Conservation (phyloP, 2,329 filamentous ascomycete species). For the Ophiosphaerella narmari region DNA sequence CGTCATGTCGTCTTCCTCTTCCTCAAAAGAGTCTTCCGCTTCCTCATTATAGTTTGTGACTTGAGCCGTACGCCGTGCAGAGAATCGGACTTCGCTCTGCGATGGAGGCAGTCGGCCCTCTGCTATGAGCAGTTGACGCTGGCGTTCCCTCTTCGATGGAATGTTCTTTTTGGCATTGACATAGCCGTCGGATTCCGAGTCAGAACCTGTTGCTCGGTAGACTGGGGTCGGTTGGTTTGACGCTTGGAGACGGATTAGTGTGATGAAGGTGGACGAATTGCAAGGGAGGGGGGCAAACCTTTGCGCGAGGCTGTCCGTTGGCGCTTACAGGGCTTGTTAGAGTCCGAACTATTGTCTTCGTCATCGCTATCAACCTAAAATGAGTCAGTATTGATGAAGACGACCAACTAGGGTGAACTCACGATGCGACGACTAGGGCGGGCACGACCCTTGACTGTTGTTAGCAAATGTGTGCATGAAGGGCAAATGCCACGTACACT, state of each 20-base stretch:
- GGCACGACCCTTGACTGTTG: slow-evolving; percentile 58
- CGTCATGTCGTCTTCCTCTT: slow-evolving; percentile 65
- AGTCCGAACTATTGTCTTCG: slow-evolving; percentile 74
- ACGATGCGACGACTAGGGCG: slow-evolving; percentile 66
- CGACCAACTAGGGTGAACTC: slow-evolving; percentile 38
- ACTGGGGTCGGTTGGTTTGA: slow-evolving; percentile 55
- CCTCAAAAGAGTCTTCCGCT: slow-evolving; percentile 61
- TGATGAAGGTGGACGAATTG: slow-evolving; percentile 13
- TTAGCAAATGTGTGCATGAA: slow-evolving; percentile 35
- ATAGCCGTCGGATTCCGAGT: slow-evolving; percentile 68
- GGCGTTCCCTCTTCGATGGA: slow-evolving; percentile 73
- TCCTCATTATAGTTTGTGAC: slow-evolving; percentile 72
- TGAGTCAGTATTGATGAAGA: slow-evolving; percentile 19
- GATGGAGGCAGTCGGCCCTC: slow-evolving; percentile 65
- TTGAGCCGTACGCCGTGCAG: slow-evolving; percentile 80
- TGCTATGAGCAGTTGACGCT: slow-evolving; percentile 69
- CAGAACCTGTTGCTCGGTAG: slow-evolving; percentile 65
- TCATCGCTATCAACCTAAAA: slow-evolving; percentile 63
- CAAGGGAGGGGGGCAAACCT: slow-evolving; percentile 55
- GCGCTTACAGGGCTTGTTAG: slow-evolving; percentile 63
- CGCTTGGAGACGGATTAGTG: slow-evolving; percentile 59
- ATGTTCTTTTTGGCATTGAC: slow-evolving; percentile 72
- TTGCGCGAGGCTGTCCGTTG: slow-evolving; percentile 68
- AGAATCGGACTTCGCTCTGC: slow-evolving; percentile 86
- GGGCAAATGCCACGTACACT: slow-evolving; percentile 67